Base-by-base conservation (phyloP, 371 early-diverging fungal species). In the Gilbertella persicaria region DNA sequence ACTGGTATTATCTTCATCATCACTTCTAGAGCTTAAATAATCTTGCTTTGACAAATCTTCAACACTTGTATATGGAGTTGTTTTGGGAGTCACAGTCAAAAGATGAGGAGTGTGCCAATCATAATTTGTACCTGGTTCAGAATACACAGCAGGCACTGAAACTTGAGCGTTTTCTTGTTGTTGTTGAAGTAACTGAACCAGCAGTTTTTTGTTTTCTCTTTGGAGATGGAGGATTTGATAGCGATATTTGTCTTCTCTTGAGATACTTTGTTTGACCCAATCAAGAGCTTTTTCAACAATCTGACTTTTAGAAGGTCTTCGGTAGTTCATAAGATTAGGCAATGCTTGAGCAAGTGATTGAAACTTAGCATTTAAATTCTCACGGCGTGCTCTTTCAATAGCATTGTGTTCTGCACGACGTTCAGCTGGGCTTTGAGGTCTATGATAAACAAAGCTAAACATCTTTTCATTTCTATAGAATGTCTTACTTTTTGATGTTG, bases 391-490 rank as follows among this genome's bases (percentile, higher is more conserved):
- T 14, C 89, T 77, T 49, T 88, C 89, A 23, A 82, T 83, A 12
- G 89, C 88, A 60, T 88, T 88, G 57, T 88, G 88, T 39, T 75
- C 84, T 23, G 84, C 87, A 33, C 87, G 80, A 45, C 83, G 73
- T 55, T 85, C 81, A n/a, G 73, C 79, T 55, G 66, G 60, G n/a
- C 45, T 52, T 12, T 48, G n/a, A 17, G 53, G 37, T 24, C 53
- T 53, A 35, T 4, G 13, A 0, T 20, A 25, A 21, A 30, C 13
- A 24, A 28, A 16, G 26, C n/a, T 28, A 17, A 28, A 8, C 7
- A 7, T 14, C 4, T 7, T 3, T 17, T 16, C 7, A 25, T 13
- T 20, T 20, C 46, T 45, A 45, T 30, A n/a, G 12, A 17, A 33
- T 20, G 35, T 19, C 30, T 28, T 29, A 21, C 20, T 36, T 47